Base-by-base conservation (phyloP, 805 yeast species). In the Candida awuae region DNA sequence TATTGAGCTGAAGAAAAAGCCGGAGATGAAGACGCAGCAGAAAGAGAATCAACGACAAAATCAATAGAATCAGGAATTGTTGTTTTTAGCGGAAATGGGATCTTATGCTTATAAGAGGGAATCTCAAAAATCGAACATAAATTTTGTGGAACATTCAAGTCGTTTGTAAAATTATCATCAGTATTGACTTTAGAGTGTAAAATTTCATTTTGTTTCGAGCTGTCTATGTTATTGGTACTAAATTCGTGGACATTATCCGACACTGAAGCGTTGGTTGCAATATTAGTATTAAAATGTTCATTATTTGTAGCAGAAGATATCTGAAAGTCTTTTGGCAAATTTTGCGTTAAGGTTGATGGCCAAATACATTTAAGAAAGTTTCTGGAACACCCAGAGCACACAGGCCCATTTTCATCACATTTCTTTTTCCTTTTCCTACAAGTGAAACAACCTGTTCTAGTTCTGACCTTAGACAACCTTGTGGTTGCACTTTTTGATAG, bases 401-500 rank as follows among this genome's bases (percentile, higher is more conserved):
- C 48, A 9, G 64, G 64, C 18, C 37, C 48, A 5, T 32, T 43
- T 42, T 61, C 65, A 44, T 59, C 57, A 44, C 66, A 61, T 45
- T 60, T 61, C 55, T 61, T 61, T 53, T 61, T 61, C 29, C 65
- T 50, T 41, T 56, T 59, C 14, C 66, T 47, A 41, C 66, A 62
- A 4, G 65, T 60, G 39, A 62, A 58, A 45, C 66, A 62, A 17
- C 66, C 66, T 3, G 58, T 51, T 39, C 52, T 60, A 5, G 62
- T 49, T 42, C 63, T 48, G 2, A 54, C 50, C 34, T 45, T 47
- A 6, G 50, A 45, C 3, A 42, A 31, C 6, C 45, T 39, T 17
- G 38, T 32, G 9, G 27, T 12, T 8, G 39, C 27, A 12, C 31
- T 39, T 8, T 30, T 15, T 5, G 35, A 18, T 9, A 10, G 6